These are phyloP conservation scores for Solanum tacnaense DNA, from an alignment of 257 asterid species.

Conservation along the genomic window DNA sequence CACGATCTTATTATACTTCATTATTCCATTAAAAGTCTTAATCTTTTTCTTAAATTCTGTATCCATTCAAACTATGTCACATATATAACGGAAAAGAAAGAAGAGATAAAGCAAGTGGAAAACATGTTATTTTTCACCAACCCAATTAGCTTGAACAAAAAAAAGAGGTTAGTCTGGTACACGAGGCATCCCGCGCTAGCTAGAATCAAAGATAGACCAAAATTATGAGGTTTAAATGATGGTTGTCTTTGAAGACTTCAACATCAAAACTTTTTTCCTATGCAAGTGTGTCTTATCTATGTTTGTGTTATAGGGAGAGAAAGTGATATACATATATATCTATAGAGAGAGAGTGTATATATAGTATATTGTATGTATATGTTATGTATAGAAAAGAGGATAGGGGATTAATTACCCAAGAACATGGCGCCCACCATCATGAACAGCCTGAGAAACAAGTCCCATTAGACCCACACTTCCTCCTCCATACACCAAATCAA, in stretches of 20 bases:
- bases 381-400: neutral
- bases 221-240: conserved; percentile 32
- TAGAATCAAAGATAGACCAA: neutral
- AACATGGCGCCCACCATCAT: conserved; percentile 99
- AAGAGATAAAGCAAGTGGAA: neutral
- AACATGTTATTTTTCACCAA: neutral
- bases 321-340: neutral
- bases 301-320: neutral
- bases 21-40: neutral
- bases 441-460: conserved; percentile 98
- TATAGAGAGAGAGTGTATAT: neutral
- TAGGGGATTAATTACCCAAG: conserved; percentile 48
- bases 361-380: neutral
- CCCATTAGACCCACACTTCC: conserved; percentile 99
- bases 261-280: neutral
- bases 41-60: neutral
- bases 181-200: neutral
- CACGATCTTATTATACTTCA: neutral
- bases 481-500: conserved; percentile 97
- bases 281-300: neutral
- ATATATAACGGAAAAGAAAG: too few species aligned
- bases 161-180: neutral
- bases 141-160: neutral
- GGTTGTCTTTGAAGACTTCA: conserved; percentile 14
- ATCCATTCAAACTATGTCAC: neutral